Conservation (phyloP, 495 filamentous ascomycete genomes). For the Elasticomyces elasticus region DNA sequence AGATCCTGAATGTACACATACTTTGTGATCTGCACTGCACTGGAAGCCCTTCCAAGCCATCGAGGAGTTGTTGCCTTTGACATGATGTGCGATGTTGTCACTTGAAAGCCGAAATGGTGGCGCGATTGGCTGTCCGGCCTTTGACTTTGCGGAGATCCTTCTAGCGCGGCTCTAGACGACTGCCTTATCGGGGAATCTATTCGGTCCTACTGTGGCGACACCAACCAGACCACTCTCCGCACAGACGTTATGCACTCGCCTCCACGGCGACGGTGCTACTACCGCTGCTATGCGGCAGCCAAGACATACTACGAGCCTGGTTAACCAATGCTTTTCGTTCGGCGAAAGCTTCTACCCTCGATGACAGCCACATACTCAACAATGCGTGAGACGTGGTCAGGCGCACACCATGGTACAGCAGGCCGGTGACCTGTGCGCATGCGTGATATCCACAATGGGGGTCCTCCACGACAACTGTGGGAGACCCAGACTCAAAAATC, state of each 20-base stretch:
- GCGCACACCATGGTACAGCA: not conserved
- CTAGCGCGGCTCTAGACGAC: slow-evolving; percentile 6
- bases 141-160: not conserved
- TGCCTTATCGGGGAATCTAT: not conserved
- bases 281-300: no score
- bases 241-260: not conserved
- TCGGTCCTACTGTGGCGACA: slow-evolving; percentile 4
- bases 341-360: not conserved
- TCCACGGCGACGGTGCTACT: not conserved
- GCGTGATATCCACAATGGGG: not conserved
- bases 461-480: not conserved
- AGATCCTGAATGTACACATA: not conserved
- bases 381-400: not conserved
- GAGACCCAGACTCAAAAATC: no score
- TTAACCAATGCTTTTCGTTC: not conserved
- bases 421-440: not conserved
- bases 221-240: not conserved
- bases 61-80: no score
- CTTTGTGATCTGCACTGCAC: not conserved
- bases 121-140: not conserved
- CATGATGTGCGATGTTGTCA: not conserved
- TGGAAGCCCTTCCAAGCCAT: no score
- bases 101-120: not conserved
- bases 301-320: not conserved
- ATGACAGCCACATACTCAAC: not conserved